These are phyloP conservation scores for Thymus mandschuricus DNA, from an alignment of 257 asterid genomes.

Conservation along the genomic window DNA sequence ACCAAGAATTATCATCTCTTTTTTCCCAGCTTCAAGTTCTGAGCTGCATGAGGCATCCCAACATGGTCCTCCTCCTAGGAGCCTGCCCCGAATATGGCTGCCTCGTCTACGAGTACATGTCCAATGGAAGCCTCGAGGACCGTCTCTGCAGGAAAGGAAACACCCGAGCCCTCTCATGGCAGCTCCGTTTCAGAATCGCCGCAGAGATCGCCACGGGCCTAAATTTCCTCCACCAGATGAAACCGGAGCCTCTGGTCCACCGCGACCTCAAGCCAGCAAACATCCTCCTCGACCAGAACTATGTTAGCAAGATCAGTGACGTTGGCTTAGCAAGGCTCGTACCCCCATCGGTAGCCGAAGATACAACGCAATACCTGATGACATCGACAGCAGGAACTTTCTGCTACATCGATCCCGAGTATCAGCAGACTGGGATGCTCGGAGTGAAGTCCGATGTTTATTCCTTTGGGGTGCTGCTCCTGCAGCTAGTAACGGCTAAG, in stretches of 20 bases:
- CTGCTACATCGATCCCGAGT: constrained; percentile 93
- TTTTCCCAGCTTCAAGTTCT: constrained; percentile 69
- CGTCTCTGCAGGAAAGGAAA: constrained; percentile 55
- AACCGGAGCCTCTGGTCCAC: constrained; percentile 92
- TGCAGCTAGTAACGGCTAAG: constrained; percentile 69
- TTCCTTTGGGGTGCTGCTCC: constrained; percentile 73
- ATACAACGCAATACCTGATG: constrained; percentile 71
- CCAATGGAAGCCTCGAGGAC: constrained; percentile 87
- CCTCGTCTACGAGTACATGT: constrained; percentile 81
- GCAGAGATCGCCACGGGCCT: constrained; percentile 80
- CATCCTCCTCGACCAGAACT: constrained; percentile 75
- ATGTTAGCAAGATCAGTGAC: constrained; percentile 79
- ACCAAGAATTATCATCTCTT: neutral
- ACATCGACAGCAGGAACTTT: constrained; percentile 90
- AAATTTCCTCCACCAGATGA: constrained; percentile 83
- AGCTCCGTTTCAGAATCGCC: constrained; percentile 72
- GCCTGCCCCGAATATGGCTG: constrained; percentile 97
- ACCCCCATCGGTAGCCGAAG: constrained; percentile 63
- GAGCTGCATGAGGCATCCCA: constrained; percentile 90
- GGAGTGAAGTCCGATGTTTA: constrained; percentile 90
- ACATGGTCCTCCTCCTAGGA: constrained; percentile 87
- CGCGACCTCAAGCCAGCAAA: constrained; percentile 95
- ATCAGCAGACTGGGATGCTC: constrained; percentile 92
- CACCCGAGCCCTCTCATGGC: constrained; percentile 72
- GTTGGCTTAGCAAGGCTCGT: constrained; percentile 88